A percentile compares a stretch with the other conserved stretches of the same genome.
Evolutionary conservation across 2,329 filamentous ascomycete genomes (phyloP).

Genomic region (Periconia sp.): DNA sequence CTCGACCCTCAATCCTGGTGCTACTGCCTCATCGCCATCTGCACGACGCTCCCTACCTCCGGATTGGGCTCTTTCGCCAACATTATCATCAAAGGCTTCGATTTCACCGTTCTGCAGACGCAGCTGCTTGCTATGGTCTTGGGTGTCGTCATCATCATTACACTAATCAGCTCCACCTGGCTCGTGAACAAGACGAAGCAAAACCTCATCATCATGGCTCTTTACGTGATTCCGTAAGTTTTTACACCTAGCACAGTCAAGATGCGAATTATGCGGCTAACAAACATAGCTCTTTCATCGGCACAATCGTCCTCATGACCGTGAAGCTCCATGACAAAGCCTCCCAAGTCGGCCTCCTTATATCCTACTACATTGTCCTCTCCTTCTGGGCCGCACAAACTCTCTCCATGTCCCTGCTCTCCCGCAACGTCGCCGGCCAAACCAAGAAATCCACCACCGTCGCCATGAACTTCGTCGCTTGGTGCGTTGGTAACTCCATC

Average conservation of each 20-base stretch:
- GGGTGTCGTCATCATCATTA: constrained; percentile 74
- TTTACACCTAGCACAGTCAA: background rate
- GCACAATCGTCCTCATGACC: constrained; percentile 74
- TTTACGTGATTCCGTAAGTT: constrained; percentile 69
- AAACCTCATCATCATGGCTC: constrained; percentile 70
- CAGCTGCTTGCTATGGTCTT: constrained; percentile 78
- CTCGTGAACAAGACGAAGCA: constrained; percentile 72
- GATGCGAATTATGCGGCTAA: constrained; percentile 6
- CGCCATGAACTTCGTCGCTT: constrained; percentile 73
- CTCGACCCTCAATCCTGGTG: constrained; percentile 66
- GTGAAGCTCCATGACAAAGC: constrained; percentile 63
- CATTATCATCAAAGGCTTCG: constrained; percentile 73
- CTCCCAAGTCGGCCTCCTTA: constrained; percentile 70
- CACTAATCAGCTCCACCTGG: constrained; percentile 70
- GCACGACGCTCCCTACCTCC: constrained; percentile 74
- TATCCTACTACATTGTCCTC: constrained; percentile 77
- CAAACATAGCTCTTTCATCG: constrained; percentile 66
- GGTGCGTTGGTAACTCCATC: constrained; percentile 72
- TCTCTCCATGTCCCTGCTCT: constrained; percentile 69
- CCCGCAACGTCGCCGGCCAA: constrained; percentile 73
- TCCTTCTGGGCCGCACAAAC: constrained; percentile 80
- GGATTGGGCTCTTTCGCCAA: constrained; percentile 76
- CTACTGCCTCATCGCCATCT: constrained; percentile 68
- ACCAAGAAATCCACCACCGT: constrained; percentile 75
- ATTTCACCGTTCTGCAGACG: constrained; percentile 70